Base-by-base conservation (phyloP, 306 rosid genomes). In the Quercus cerris region DNA sequence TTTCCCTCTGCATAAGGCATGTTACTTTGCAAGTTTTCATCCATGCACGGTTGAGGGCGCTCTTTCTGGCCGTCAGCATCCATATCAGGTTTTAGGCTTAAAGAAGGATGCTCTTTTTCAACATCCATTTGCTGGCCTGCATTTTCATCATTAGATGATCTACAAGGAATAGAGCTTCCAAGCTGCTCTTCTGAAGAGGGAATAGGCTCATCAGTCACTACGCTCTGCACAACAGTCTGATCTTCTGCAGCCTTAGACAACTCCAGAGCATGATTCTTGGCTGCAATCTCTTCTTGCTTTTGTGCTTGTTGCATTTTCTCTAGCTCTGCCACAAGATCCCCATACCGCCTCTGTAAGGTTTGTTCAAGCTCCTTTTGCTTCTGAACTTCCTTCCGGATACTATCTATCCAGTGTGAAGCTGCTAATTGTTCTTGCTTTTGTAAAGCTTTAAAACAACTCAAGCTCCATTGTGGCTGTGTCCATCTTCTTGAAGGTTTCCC, bases 331-430 rank as follows among this genome's bases (percentile, higher is more conserved):
- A 78, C n/a, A 71, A 86, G 92, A 80, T 90, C 88, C 10, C 94
- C 97, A 56, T 92, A 94, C 67, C 75, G 87, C 84, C 83, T 85
- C 79, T 94, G 98, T 25, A 89, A 77, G 52, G 82, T 88, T 81
- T 76, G 86, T 90, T 94, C 98, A 1, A 89, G 97, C 81, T 90
- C 97, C 88, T 89, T 94, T 78, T 92, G 97, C 81, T 87, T 92
- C 75, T 88, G 89, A 62, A 94, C 97, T 81, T 92, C 97, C 38
- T 86, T 87, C 92, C 94, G 86, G 2, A 92, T 68, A 77, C 75
- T 84, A 81, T 86, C 91, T 74, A 92, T 84, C 81, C 98, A 80
- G 87, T 92, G 93, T 5, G 97, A 80, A 64, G 97, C 91, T 17
- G 98, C 97, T 72, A 84, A 75, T 63, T 82, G 89, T 88, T 94